A percentile compares a stretch with the other conserved stretches of the same genome.
Evolutionary conservation across 2,329 filamentous ascomycete species (phyloP).

Genomic region (Trichoderma atrobrunneum): DNA sequence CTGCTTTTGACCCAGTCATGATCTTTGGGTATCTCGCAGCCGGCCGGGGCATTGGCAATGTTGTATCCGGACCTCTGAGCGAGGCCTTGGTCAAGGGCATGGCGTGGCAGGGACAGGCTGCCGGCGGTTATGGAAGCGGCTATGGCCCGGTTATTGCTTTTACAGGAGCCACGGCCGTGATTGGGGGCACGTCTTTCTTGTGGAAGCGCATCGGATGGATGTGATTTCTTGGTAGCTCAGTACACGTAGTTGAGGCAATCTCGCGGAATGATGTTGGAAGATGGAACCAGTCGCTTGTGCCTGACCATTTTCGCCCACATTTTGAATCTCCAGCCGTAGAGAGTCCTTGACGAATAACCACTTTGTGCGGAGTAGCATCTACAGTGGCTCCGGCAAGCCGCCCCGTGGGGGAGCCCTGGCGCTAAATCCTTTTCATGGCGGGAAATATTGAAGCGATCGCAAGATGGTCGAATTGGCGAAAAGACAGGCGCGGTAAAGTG

Average conservation of each 20-base stretch:
- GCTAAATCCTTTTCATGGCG: background rate
- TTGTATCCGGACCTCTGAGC: slow-evolving; percentile 56
- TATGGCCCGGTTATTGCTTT: slow-evolving; percentile 37
- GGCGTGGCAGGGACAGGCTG: slow-evolving; percentile 39
- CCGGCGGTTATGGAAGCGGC: slow-evolving; percentile 34
- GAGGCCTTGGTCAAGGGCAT: slow-evolving; percentile 47
- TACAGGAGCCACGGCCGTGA: slow-evolving; percentile 33
- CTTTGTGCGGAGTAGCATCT: background rate
- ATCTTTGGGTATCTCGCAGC: slow-evolving; percentile 57
- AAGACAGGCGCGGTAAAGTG: background rate
- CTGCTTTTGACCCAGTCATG: slow-evolving; percentile 47
- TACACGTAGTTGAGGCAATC: slow-evolving; percentile 21
- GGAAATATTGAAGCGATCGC: background rate
- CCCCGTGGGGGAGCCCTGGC: background rate
- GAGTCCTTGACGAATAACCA: background rate
- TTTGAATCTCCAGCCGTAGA: background rate
- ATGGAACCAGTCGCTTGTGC: background rate
- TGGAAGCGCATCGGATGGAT: slow-evolving; percentile 35
- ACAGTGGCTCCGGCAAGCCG: background rate
- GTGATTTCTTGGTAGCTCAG: slow-evolving; percentile 15
- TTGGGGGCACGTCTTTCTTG: slow-evolving; percentile 32
- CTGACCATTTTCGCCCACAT: background rate
- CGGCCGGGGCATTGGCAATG: slow-evolving; percentile 60
- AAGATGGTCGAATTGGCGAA: background rate
- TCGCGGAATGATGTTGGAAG: background rate